Evolutionary conservation across 352 stramenopile species (phyloP), one percentile per base, ranked within the genome.

Genomic region (Phytophthora ramorum): DNA sequence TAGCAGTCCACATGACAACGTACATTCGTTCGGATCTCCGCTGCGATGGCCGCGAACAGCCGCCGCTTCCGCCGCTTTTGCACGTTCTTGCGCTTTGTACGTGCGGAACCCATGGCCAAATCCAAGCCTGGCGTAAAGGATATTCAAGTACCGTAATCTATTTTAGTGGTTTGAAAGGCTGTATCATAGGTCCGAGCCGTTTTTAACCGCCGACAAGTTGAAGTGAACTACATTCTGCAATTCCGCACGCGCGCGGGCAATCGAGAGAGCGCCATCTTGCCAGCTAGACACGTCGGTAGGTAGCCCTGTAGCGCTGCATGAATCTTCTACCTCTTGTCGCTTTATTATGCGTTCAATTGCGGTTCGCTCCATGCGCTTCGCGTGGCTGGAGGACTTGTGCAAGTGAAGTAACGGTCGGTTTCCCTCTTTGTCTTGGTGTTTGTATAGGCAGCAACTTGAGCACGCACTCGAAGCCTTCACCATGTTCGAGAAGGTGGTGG

Each of bases 401-500:
- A 47, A 30, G 17, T 24, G 9, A 34, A 59, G 58, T 69, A 60
- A 73, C 58, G 35, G 48, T 55, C 56, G 10, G 14, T 10, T 51
- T 12, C 14, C 50, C 34, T 37, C 49, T 59, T 56, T 47, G 22
- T 64, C 24, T 13, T 66, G 34, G 9, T 52, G 35, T 17, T 45
- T 56, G 4, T 50, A 53, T 38, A 54, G 28, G 55, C 12, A 2
- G 50, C 16, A 20, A 40, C 13, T 4, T 26, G 28, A 24, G n/a
- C 8, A 59, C 17, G 8, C 28, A 34, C 28, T 13, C 28, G 26
- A 30, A 30, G 14, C 40, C 22, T 20, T 37, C 24, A 30, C 28
- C 24, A 96, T 96, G 88, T 92, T 96, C 71, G 86, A 95, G 71
- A 93, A 91, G 58, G 76, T 93, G 8, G 75, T 96, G 54, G 86